These are phyloP conservation scores for Russula sp. DNA, from an alignment of 768 basidiomycete species.

Conservation along the genomic window DNA sequence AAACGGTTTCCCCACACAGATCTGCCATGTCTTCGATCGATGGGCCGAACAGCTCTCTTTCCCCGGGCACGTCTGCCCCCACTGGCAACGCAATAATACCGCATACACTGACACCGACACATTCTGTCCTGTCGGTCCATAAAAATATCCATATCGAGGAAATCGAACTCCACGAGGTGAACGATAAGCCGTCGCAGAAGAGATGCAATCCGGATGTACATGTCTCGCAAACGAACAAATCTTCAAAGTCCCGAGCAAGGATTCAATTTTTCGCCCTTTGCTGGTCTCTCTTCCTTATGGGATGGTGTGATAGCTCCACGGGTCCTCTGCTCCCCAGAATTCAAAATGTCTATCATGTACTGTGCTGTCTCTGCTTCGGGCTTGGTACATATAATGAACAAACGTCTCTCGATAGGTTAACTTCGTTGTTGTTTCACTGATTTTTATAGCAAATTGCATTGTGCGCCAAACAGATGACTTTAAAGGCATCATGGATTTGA, in stretches of 20 bases:
- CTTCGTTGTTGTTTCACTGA: conserved; percentile 55
- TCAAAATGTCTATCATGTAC: conserved; percentile 53
- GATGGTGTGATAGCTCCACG: conserved; percentile 76
- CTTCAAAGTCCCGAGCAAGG: conserved; percentile 19
- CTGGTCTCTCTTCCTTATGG: conserved; percentile 56
- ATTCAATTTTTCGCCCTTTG: conserved; percentile 57
- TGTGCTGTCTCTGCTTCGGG: neutral
- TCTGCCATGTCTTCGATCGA: neutral
- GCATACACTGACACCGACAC: neutral
- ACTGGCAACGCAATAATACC: neutral
- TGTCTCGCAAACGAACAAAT: neutral
- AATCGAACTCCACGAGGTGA: conserved; percentile 8
- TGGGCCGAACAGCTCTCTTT: neutral
- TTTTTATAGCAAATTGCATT: conserved; percentile 53
- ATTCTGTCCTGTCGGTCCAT: neutral
- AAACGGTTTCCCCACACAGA: neutral
- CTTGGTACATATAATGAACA: neutral
- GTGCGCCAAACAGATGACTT: conserved; percentile 34
- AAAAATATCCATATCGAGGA: neutral
- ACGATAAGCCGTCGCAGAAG: neutral
- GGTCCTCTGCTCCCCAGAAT: conserved; percentile 75
- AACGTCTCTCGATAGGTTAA: conserved; percentile 38
- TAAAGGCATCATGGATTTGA: neutral
- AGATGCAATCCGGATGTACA: neutral
- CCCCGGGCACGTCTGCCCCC: neutral